Evolutionary conservation across 257 asterid species (phyloP), one percentile per base, ranked within the genome.

Genomic region (Handroanthus guayacan): DNA sequence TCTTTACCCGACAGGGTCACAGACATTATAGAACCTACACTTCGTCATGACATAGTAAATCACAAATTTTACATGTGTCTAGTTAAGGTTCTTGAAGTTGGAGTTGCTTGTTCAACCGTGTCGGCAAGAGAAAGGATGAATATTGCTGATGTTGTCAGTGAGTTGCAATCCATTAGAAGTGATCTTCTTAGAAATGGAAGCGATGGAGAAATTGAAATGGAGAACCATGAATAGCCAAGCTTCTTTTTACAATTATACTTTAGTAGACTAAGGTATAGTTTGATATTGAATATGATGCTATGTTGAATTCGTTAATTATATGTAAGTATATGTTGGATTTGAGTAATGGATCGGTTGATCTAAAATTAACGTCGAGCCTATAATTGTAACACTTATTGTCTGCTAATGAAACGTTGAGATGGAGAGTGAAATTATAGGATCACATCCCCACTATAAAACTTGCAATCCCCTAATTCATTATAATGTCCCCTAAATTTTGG

Each of bases 1-100:
- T 34, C 81, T 25, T 66, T 71, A 47, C 63, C 75, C 1, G 62
- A 81, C 52, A 67, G 72, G 34, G 82, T 61, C 14, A 13, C 10
- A 13, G 61, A 60, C 25, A 72, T 72, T 9, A 38, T 62, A 6
- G 73, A 72, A 36, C 76, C 72, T 5, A 25, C 25, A 14, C 75
- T 81, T 76, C 54, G 76, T n/a, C 50, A 44, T 11, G 56, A 56
- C 63, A 31, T 36, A 18, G 67, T 52, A 68, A 69, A 52, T 57
- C 43, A 39, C 56, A 72, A 57, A 57, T 3, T 39, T 12, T 9
- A 71, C n/a, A 43, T 12, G 31, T 72, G 76, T 50, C 12, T 57
- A 48, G 50, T 72, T 41, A 54, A 44, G 62, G 76, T 57, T 38
- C 51, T 39, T 25, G 13, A 57, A 17, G 56, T 72, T 57, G 76